Base-by-base conservation (phyloP, 306 rosid species). In the Prunus fruticosa region DNA sequence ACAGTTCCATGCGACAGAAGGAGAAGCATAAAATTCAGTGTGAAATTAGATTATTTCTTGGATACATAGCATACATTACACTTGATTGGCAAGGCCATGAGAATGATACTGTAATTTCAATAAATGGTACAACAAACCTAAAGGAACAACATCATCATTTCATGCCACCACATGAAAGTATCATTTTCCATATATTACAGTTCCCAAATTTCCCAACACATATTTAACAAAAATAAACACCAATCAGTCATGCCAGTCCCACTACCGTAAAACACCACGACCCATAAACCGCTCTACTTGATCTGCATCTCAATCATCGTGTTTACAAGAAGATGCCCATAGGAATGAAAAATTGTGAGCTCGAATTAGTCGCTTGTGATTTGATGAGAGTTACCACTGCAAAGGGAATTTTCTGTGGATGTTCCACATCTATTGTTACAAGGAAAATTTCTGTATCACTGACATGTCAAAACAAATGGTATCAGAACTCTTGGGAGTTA, bases 401-500 rank as follows among this genome's bases (percentile, higher is more conserved):
- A 76, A 25, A 64, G 68, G 75, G 76, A 67, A 46, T 74, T 73
- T 46, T 66, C 66, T 51, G 52, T 27, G 56, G 69, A 49, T 85
- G 79, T 47, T 75, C 43, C 80, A 65, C 61, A 43, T 43, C 64
- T 83, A 73, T 76, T 77, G 82, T 73, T 79, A 82, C 79, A 76
- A 49, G 43, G 79, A 62, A 47, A 65, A 76, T 19, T 78, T 32
- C 1, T 32, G 76, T 75, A 60, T 66, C 68, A 71, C 86, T 45
- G 66, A 28, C 27, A 56, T 56, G 80, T 23, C 63, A 43, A 62
- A 38, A 71, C 57, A 56, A 70, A 71, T 52, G 71, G 75, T 52
- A 45, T 87, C 76, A 87, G 78, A 87, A 89, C 85, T 89, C 92
- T 83, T 89, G 93, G 57, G 94, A 96, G 69, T 96, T 96, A 5